Percentiles rank a stretch among this genome's conserved stretches.
These are phyloP conservation scores for Endocarpon pusillum DNA, from an alignment of 495 filamentous ascomycete genomes.

Conservation along the genomic window DNA sequence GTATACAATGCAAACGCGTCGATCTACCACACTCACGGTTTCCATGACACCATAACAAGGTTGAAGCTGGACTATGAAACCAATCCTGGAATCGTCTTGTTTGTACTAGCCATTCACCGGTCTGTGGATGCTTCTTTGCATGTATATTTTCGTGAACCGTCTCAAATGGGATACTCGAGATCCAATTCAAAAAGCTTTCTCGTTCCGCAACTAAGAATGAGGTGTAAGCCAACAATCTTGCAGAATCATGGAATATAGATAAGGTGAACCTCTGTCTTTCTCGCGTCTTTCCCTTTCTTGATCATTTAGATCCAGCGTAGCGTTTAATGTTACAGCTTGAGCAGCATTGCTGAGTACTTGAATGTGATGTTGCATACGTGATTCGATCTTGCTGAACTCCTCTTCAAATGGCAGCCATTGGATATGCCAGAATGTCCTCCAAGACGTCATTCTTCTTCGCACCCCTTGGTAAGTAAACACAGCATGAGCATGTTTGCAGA, in stretches of 20 bases:
- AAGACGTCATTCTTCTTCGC: background rate
- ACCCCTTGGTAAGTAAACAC: background rate
- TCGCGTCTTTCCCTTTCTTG: background rate
- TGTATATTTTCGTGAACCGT: slow-evolving; percentile 1
- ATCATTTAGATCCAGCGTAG: background rate
- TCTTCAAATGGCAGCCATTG: slow-evolving; percentile 6
- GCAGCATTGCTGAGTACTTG: background rate
- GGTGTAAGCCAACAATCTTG: background rate
- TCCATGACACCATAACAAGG: slow-evolving; percentile 1
- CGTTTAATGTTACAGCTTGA: slow-evolving; percentile 3
- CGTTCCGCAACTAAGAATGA: slow-evolving; percentile 2
- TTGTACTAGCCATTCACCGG: background rate
- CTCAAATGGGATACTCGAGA: slow-evolving; percentile 2
- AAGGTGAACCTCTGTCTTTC: too few relatives aligned
- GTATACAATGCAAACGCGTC: background rate
- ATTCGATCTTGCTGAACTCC: slow-evolving; percentile 4
- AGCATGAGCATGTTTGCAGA: slow-evolving; percentile 3
- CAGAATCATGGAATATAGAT: background rate
- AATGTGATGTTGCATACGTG: slow-evolving; percentile 1
- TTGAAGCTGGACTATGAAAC: background rate
- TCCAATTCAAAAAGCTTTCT: slow-evolving; percentile 3
- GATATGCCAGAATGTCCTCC: background rate
- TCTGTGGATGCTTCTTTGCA: background rate
- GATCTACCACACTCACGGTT: background rate
- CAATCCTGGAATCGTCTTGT: background rate